phyloP scores from a whole-genome alignment of 352 stramenopile species.

The Achlya hypogyna region DNA sequence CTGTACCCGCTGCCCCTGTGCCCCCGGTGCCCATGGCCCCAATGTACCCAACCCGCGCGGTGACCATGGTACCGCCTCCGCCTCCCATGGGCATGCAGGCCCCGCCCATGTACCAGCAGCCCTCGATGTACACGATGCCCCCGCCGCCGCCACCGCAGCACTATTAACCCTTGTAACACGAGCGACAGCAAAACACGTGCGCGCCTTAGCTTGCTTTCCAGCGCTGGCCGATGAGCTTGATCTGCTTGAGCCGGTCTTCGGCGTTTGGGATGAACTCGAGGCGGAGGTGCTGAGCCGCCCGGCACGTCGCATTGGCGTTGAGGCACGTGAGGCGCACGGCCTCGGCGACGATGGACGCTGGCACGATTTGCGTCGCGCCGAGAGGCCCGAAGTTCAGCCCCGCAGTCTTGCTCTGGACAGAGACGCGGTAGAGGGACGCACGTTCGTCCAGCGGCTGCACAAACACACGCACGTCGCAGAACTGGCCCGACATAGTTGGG shows the following conservation, averaged over 20 bases:
- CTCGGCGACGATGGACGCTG: conserved; percentile 47
- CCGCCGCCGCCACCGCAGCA: conserved; percentile 16
- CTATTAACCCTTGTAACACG: not conserved
- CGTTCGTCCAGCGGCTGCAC: conserved; percentile 69
- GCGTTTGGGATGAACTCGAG: conserved; percentile 71
- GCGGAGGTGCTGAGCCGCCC: conserved; percentile 74
- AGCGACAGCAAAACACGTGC: not conserved
- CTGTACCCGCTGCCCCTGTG: not conserved
- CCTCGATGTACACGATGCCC: not conserved
- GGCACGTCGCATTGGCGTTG: conserved; percentile 77
- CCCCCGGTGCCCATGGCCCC: not conserved
- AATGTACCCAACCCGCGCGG: not conserved
- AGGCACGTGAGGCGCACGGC: conserved; percentile 65
- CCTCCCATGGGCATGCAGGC: too few relatives aligned
- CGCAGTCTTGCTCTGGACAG: conserved; percentile 61
- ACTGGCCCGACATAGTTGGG: conserved; percentile 66
- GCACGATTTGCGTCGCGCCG: conserved; percentile 60
- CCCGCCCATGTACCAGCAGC: not conserved
- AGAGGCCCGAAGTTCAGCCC: conserved; percentile 56
- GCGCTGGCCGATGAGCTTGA: conserved; percentile 55
- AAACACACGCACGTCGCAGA: conserved; percentile 83
- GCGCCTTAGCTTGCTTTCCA: not conserved
- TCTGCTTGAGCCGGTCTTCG: conserved; percentile 80
- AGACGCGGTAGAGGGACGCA: conserved; percentile 45
- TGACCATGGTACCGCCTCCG: not conserved